Conservation (phyloP, 495 filamentous ascomycete species). For the Paragyromitra xinjiangensis region DNA sequence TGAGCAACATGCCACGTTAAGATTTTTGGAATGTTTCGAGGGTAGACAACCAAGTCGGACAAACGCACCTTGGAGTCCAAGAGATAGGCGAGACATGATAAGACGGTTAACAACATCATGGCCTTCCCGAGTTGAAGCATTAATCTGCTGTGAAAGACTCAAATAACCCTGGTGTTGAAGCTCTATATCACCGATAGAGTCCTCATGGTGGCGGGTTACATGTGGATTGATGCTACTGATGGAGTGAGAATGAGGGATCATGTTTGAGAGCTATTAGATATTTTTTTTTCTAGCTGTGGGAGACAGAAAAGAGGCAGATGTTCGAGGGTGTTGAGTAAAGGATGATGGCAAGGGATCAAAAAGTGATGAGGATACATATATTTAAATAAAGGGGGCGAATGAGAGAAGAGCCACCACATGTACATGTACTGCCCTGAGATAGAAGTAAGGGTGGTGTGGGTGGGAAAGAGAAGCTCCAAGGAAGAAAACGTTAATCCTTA, state of each 20-base stretch:
- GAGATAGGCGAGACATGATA: slow-evolving; percentile 44
- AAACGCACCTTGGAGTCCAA: slow-evolving; percentile 44
- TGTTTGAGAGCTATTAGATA: slow-evolving; percentile 7
- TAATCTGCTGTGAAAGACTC: slow-evolving; percentile 51
- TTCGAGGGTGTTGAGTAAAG: no score
- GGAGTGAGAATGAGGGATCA: slow-evolving; percentile 19
- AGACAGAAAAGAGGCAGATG: background rate
- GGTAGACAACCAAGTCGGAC: no score
- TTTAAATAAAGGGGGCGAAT: no score
- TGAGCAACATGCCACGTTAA: background rate
- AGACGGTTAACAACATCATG: slow-evolving; percentile 52
- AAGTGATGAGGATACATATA: background rate
- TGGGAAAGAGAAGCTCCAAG: no score
- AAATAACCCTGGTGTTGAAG: slow-evolving; percentile 11
- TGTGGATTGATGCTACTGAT: background rate
- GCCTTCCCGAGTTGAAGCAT: slow-evolving; percentile 46
- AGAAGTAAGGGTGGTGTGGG: no score
- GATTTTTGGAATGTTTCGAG: background rate
- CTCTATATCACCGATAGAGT: slow-evolving; percentile 1
- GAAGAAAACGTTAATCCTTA: no score
- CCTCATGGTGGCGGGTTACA: slow-evolving; percentile 8
- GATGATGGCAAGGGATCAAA: no score
- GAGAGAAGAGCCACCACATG: no score
- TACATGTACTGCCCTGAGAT: no score
- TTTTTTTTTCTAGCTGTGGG: background rate